Evolutionary conservation across 805 yeast genomes (phyloP).

Genomic region (Pichia californica): DNA sequence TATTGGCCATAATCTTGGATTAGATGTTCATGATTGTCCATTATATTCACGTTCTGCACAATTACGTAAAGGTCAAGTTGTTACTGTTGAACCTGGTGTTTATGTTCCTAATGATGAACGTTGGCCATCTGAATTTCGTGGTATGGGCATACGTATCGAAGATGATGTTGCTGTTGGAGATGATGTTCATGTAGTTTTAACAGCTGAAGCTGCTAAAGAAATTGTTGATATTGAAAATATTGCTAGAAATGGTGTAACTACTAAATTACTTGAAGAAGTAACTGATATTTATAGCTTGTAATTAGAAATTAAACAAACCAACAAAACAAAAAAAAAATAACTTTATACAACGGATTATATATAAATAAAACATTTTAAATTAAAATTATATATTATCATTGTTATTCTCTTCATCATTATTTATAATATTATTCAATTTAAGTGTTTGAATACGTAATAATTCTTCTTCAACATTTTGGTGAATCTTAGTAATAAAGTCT

Average conservation of each 20-base stretch:
- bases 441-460: constrained; percentile 10
- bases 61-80: constrained; percentile 66
- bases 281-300: constrained; percentile 22
- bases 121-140: constrained; percentile 77
- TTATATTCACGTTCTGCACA: constrained; percentile 47
- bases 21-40: constrained; percentile 86
- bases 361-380: too few relatives aligned
- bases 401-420: not conserved
- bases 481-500: constrained; percentile 3
- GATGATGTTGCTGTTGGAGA: constrained; percentile 84
- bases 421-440: not conserved
- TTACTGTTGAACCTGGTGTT: constrained; percentile 94
- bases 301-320: not conserved
- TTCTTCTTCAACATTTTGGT: constrained; percentile 11
- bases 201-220: constrained; percentile 83
- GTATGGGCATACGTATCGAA: constrained; percentile 91
- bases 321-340: not conserved
- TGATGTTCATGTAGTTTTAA: constrained; percentile 48
- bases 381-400: too few relatives aligned
- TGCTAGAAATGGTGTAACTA: constrained; percentile 54
- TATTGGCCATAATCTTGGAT: constrained; percentile 91
- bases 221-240: constrained; percentile 70
- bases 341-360: too few relatives aligned
- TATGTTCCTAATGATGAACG: constrained; percentile 70
- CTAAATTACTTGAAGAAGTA: constrained; percentile 37